phyloP scores from a whole-genome alignment of 202 grass and related monocot genomes.

The Musa balbisiana region DNA sequence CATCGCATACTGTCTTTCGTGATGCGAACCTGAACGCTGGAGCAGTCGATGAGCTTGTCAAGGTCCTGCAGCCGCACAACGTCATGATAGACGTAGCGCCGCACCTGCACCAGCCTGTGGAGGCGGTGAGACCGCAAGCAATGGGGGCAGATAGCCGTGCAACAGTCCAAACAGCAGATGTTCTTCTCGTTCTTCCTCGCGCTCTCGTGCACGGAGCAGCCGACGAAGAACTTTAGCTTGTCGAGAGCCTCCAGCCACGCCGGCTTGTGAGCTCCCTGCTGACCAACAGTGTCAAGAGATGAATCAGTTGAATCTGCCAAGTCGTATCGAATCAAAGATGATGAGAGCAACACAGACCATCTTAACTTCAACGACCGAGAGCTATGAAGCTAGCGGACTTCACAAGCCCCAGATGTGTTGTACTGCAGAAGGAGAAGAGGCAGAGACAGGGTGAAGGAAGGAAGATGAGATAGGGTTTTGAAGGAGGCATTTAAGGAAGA shows the following conservation, averaged over 20 bases:
- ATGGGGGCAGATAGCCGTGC: slow-evolving; percentile 19
- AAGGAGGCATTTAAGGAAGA: too few species aligned
- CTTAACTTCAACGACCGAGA: too few species aligned
- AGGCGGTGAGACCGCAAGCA: slow-evolving; percentile 2
- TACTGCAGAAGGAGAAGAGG: not conserved
- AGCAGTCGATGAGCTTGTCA: slow-evolving; percentile 18
- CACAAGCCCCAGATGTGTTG: too few species aligned
- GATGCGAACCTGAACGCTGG: slow-evolving; percentile 1
- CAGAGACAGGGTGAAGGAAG: not conserved
- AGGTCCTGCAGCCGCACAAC: slow-evolving; percentile 14
- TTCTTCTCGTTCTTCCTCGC: slow-evolving; percentile 22
- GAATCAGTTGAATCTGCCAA: not conserved
- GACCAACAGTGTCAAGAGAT: not conserved
- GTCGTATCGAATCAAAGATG: too few species aligned
- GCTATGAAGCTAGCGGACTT: too few species aligned
- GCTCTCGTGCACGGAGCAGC: slow-evolving; percentile 3
- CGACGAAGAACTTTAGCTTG: slow-evolving; percentile 12
- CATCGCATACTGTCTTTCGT: too few species aligned
- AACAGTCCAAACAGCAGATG: slow-evolving; percentile 19
- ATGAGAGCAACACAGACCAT: too few species aligned
- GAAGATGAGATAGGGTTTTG: too few species aligned
- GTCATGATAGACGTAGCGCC: slow-evolving; percentile 20
- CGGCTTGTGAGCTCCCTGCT: slow-evolving; percentile 2
- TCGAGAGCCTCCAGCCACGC: slow-evolving; percentile 19
- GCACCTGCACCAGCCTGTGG: slow-evolving; percentile 15